Evolutionary conservation across 2,329 filamentous ascomycete genomes (phyloP).

Genomic region (Lasiodiplodia theobromae): DNA sequence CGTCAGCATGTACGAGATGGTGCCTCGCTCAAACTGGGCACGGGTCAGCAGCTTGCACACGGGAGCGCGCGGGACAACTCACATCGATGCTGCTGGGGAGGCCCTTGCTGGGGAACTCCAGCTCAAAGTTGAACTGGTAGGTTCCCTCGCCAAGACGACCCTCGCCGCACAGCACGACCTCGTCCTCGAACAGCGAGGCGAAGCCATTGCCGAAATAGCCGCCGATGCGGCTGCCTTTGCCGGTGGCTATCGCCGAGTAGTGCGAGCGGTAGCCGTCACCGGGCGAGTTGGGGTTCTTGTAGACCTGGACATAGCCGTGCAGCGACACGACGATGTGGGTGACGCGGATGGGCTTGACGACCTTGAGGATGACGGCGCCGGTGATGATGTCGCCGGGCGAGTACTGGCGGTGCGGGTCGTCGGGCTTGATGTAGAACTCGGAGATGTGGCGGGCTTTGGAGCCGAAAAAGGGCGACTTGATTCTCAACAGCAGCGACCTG

Average conservation of each 20-base stretch:
- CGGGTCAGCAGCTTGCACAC: conserved; percentile 33
- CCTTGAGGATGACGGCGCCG: conserved; percentile 74
- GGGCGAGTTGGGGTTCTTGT: conserved; percentile 71
- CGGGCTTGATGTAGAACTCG: conserved; percentile 79
- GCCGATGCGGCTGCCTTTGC: conserved; percentile 59
- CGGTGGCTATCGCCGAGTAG: conserved; percentile 59
- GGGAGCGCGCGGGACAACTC: conserved; percentile 48
- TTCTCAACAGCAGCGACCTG: conserved; percentile 58
- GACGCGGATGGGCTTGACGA: conserved; percentile 76
- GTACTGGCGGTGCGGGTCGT: conserved; percentile 81
- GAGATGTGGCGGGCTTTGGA: conserved; percentile 69
- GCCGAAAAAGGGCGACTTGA: conserved; percentile 61
- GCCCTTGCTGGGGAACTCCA: conserved; percentile 71
- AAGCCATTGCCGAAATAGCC: conserved; percentile 77
- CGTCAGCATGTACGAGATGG: conserved; percentile 88
- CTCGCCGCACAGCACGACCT: conserved; percentile 79
- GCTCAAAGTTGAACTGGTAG: conserved; percentile 81
- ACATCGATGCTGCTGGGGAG: conserved; percentile 96
- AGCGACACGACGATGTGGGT: conserved; percentile 81
- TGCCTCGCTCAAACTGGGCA: conserved; percentile 90
- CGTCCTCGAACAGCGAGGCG: conserved; percentile 83
- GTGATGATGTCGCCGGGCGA: conserved; percentile 76
- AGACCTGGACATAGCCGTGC: conserved; percentile 81
- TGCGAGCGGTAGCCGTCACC: conserved; percentile 60
- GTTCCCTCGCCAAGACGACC: conserved; percentile 75